Base-by-base conservation (phyloP, 2,329 filamentous ascomycete species). In the Aspergillus melleus region DNA sequence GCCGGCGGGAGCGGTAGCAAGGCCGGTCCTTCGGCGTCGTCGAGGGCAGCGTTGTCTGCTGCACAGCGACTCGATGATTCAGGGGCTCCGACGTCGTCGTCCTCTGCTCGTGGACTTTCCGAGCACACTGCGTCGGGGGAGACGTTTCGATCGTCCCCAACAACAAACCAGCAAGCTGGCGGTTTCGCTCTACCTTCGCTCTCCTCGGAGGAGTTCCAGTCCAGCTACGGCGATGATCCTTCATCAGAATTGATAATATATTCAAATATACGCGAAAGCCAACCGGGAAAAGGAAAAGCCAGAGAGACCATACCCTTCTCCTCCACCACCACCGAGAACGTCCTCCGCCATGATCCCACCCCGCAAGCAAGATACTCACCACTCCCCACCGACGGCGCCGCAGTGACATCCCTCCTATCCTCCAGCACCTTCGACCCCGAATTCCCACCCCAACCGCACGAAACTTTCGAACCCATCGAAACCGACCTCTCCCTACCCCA, bases 351-450 rank as follows among this genome's bases (percentile, higher is more conserved):
- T 29, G 26, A 6, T 46, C 53, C 30, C 26, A 26, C 46, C 19
- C 29, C n/a, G 32, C 26, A 26, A 26, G 26, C 26, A 4, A 26
- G 6, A 26, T 26, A 26, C 26, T 53, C 20, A 57, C 62, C n/a
- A 49, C 22, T 60, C 42, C 44, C 56, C 10, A 65, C 72, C 14
- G 80, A 82, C 63, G 80, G 80, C 26, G 64, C 70, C 39, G 79
- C 72, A 4, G 78, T 82, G 5, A 55, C 78, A 10, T 66, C 68
- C n/a, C 68, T 82, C 26, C 72, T 82, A 10, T 61, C 70, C 2
- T 65, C 72, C 42, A 39, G 66, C 19, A 67, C 66, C 29, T 77
- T 77, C 54, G 69, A 74, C 61, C 72, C 66, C 19, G 61, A 70
- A 11, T 65, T 71, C 36, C 65, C 66, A 11, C 49, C 58, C 19